phyloP scores from a whole-genome alignment of 257 asterid species.

The Echium plantagineum region DNA sequence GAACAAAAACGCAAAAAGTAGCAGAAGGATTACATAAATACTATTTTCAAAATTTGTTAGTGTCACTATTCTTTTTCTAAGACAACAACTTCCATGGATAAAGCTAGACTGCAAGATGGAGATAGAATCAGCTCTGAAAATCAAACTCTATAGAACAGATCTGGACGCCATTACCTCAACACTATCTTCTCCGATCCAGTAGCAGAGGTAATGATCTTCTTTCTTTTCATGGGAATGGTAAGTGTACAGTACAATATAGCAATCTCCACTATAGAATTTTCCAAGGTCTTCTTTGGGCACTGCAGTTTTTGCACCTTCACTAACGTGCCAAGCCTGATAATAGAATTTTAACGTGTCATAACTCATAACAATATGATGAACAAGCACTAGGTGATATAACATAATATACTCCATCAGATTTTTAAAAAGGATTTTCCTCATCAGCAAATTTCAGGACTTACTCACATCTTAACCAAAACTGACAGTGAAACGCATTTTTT shows the following conservation, averaged over 20 bases:
- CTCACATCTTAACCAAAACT: not conserved
- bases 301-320: conserved; percentile 73
- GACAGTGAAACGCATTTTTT: not conserved
- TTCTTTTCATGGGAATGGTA: conserved; percentile 88
- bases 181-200: conserved; percentile 97
- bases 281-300: conserved; percentile 75
- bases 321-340: conserved; percentile 79
- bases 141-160: not conserved
- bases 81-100: not conserved
- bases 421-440: too few species aligned
- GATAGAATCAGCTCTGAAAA: not conserved
- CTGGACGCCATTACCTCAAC: conserved; percentile 51
- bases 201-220: conserved; percentile 87
- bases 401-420: too few species aligned
- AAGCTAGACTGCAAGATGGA: not conserved
- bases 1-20: not conserved
- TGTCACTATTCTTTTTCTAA: not conserved
- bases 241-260: conserved; percentile 82
- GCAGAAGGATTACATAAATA: not conserved
- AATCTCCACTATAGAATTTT: conserved; percentile 90
- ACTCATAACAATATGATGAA: not conserved
- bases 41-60: not conserved
- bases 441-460: too few species aligned
- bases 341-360: not conserved
- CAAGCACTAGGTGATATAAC: not conserved